Conservation (phyloP, 1,139 yeast genomes). For the Magnusiomyces suaveolens region DNA sequence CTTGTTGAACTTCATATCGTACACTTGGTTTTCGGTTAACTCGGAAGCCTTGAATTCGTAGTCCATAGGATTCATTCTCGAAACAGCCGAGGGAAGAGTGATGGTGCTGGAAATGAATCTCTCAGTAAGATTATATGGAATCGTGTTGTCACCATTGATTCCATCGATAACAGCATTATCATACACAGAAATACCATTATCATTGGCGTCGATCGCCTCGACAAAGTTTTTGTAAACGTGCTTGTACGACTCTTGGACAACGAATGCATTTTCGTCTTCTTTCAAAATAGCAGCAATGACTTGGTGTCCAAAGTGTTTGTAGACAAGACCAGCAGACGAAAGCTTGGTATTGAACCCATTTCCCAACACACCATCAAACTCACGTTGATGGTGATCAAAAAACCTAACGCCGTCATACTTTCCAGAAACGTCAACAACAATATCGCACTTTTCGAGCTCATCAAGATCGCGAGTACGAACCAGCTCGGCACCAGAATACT, state of each 20-base stretch:
- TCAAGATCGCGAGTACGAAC: constrained; percentile 76
- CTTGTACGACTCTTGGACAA: constrained; percentile 55
- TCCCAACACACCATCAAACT: constrained; percentile 53
- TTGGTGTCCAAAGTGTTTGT: constrained; percentile 85
- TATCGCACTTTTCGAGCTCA: constrained; percentile 79
- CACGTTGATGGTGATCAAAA: constrained; percentile 95
- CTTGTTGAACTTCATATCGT: constrained; percentile 53
- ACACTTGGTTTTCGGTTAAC: constrained; percentile 56
- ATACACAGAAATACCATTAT: constrained; percentile 79
- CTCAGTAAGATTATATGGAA: background rate
- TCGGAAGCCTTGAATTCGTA: constrained; percentile 33
- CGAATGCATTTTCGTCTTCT: constrained; percentile 21
- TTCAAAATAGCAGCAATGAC: constrained; percentile 45
- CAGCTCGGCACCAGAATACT: constrained; percentile 53
- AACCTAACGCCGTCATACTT: constrained; percentile 76
- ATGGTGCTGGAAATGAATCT: constrained; percentile 36
- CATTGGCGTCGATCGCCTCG: constrained; percentile 92
- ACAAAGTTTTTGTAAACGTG: constrained; percentile 76
- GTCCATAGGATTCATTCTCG: constrained; percentile 64
- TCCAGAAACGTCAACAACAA: constrained; percentile 94
- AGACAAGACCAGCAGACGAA: constrained; percentile 88
- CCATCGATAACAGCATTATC: constrained; percentile 31
- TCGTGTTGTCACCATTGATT: constrained; percentile 16
- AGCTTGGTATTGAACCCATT: constrained; percentile 62
- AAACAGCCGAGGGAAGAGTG: constrained; percentile 68